Percentiles rank a stretch among this genome's conserved stretches.
Evolutionary conservation across 1,284 basidiomycete species (phyloP).

Genomic region (Ceratobasidium sp.): DNA sequence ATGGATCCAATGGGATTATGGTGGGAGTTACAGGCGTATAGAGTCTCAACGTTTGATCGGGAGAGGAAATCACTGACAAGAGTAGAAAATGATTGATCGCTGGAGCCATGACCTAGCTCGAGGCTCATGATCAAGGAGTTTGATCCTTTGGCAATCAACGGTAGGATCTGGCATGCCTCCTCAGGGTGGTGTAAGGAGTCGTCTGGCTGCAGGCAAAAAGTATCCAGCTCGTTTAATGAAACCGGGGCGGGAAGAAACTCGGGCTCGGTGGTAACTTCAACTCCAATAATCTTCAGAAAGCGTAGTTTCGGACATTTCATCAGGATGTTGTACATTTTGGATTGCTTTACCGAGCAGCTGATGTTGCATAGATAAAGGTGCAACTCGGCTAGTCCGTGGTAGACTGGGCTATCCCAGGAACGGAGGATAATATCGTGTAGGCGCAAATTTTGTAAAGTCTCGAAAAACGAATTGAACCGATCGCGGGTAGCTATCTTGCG

Average conservation of each 20-base stretch:
- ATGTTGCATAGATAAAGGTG: not conserved
- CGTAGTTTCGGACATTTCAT: not conserved
- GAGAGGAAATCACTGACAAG: not conserved
- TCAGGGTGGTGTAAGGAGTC: too few relatives aligned
- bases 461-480: not conserved
- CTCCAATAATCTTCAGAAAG: not conserved
- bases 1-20: not conserved
- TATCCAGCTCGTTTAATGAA: not conserved
- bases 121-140: not conserved
- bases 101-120: too few relatives aligned
- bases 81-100: not conserved
- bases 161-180: not conserved
- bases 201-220: not conserved
- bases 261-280: not conserved
- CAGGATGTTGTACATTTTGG: not conserved
- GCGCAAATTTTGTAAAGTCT: not conserved
- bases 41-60: not conserved
- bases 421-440: not conserved
- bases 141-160: not conserved
- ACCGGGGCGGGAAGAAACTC: not conserved
- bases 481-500: not conserved
- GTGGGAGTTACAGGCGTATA: not conserved
- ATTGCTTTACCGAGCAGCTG: too few relatives aligned
- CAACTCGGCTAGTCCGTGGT: not conserved
- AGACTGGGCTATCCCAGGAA: not conserved